Base-by-base conservation (phyloP, 2,329 filamentous ascomycete genomes). In the Blastomyces silverae region DNA sequence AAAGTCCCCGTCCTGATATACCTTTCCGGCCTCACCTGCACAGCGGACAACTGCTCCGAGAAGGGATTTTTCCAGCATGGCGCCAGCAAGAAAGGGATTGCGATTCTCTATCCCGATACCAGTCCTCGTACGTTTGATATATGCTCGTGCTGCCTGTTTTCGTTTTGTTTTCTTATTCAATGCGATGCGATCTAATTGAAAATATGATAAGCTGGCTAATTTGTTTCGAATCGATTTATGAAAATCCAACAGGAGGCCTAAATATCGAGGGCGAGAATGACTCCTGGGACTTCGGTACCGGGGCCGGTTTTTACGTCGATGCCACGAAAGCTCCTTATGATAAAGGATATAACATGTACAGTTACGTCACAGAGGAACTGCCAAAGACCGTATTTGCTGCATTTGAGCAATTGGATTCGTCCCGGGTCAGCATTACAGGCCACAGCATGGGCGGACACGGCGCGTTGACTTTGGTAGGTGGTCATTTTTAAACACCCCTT, bases 381-480 rank as follows among this genome's bases (percentile, higher is more conserved):
- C 93, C 92, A 0, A 79, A 82, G 20, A 81, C 87, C 0, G 83
- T 97, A 31, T 95, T 92, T 77, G 77, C 78, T 39, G 83, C 85
- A 34, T 96, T 92, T 78, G 81, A 84, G 39, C 83, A 86, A 73
- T 81, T 99, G 39, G 93, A 97, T 76, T 73, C 77, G 0, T 78
- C 73, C 37, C 83, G 88, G 52, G 87, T 97, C 64, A 89, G 88
- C 77, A 94, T 99, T 72, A 91, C 90, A 52, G 94, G 94, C 6
- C 94, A 99, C 80, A 92, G 88, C 72, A 99, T 99, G 94, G 94
- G 94, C 70, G 94, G 94, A 0, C 94, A 99, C 78, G 94, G 94
- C 68, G 94, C 94, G 56, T 81, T 99, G 71, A 96, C 92, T 57
- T 80, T 97, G 71, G 83, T 85, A 73, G 60, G 73, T 66, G 8